Evolutionary conservation across 2,329 filamentous ascomycete genomes (phyloP).

Genomic region (Colletotrichum somersetense): DNA sequence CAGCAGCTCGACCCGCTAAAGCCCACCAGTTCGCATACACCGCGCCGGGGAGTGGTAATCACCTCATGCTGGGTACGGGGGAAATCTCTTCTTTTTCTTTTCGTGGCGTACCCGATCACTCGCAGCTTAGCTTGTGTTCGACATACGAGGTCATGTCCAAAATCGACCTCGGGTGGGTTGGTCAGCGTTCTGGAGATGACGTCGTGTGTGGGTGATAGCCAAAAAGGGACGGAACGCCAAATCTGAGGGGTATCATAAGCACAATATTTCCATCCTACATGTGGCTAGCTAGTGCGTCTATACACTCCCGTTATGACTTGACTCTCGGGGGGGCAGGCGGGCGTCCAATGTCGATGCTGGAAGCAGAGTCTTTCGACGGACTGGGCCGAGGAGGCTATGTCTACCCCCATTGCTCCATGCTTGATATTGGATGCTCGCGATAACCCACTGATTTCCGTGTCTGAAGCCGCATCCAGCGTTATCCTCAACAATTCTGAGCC

Average conservation of each 20-base stretch:
- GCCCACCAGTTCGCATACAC: not conserved
- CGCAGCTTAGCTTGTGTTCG: slow-evolving; percentile 7
- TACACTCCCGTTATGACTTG: not conserved
- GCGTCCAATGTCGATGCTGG: not conserved
- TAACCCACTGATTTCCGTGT: not conserved
- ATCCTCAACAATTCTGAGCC: not conserved
- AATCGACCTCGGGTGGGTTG: too few relatives aligned
- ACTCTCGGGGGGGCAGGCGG: not conserved
- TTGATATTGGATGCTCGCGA: not conserved
- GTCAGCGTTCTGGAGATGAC: not conserved
- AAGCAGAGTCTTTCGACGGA: not conserved
- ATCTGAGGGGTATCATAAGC: not conserved
- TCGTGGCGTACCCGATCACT: not conserved
- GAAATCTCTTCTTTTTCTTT: not conserved
- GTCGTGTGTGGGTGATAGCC: slow-evolving; percentile 5
- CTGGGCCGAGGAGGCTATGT: not conserved
- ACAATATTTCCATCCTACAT: not conserved
- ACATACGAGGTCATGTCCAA: not conserved
- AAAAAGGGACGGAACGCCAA: not conserved
- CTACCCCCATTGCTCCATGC: not conserved
- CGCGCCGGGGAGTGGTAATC: not conserved
- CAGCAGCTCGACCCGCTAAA: not conserved
- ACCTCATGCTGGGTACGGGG: not conserved
- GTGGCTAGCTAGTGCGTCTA: not conserved
- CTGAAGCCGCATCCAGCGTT: not conserved